Base-by-base conservation (phyloP, 2,329 filamentous ascomycete genomes). In the Akanthomyces uredinophilus region DNA sequence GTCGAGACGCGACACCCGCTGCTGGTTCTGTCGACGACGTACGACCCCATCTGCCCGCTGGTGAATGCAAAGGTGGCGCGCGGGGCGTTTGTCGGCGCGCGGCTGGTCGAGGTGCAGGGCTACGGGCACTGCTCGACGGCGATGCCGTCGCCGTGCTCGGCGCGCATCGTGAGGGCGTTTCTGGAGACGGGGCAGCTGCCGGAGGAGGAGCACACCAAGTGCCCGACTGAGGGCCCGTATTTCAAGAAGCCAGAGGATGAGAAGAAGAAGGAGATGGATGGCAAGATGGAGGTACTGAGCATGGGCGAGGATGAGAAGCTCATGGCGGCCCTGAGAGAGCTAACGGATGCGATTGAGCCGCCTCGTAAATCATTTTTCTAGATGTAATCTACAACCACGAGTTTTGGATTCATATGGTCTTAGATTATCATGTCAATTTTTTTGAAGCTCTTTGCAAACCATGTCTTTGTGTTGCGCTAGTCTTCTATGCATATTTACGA, bases 31-130 rank as follows among this genome's bases (percentile, higher is more conserved):
- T 70, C 70, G 1, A 74, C 68, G 0, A 70, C 69, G 0, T 73
- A 71, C 35, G 73, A 76, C 5, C 85, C 86, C 0, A 81, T 88
- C 1, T 87, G 84, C 32, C 73, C 78, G 2, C 65, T 79, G 0
- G 65, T 72, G 0, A 79, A 77, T 3, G 78, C 78, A 1, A 67
- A 67, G 37, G 70, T 69, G 0, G 77, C 78, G 0, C 70, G 70
- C 2, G 65, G 66, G 1, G 71, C 72, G 0, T 79, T 77, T 62
- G 69, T 70, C 16, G 74, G 68, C 5, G 76, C 78, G 5, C 69
- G 69, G 6, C 69, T 80, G 3, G 67, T 80, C 1, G 76, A 79
- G 62, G 71, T 79, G 43, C 68, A 74, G 58, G 77, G 73, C 0
- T 80, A 79, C 18, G 78, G 78, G 0, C 78, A 80, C 60, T 79